Evolutionary conservation across 1,284 basidiomycete genomes (phyloP), one percentile per base, ranked within the genome.

Genomic region (Sporisorium iseilematis-ciliati): DNA sequence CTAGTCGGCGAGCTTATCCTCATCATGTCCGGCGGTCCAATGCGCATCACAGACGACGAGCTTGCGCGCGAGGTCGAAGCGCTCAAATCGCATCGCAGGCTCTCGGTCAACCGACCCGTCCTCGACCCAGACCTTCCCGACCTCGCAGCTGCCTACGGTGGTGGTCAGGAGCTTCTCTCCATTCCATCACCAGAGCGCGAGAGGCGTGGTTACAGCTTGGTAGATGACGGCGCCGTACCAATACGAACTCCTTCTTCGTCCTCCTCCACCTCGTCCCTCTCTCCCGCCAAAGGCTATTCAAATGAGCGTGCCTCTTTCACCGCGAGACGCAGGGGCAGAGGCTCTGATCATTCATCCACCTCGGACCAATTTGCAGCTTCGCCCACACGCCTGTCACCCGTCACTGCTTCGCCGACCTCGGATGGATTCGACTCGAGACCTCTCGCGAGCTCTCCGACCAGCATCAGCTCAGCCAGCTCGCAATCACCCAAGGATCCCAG

Each of bases 101-200:
- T 77, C 23, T 84, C 82, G 1, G 79, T 81, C 56, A 82, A 83
- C 29, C 67, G 80, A 26, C 76, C 79, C 25, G 59, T 82, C n/a
- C 64, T 84, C 42, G 83, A 84, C 56, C 82, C 82, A 0, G 83
- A 84, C 59, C 77, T 84, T 21, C 82, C 83, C 7, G 79, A 82
- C 29, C 55, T 82, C 10, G 80, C 80, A 49, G 77, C 78, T 16
- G 48, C 75, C 40, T 66, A 71, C 33, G 73, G 75, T 31, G 79
- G 78, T 18, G 71, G 75, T 16, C 71, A 75, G 54, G 70, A 78
- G 60, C 66, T 77, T 18, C 56, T 78, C 29, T 63, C 66, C 1
- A 29, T 66, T 4, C 62, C 72, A 16, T 73, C 67, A 2, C 67
- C 63, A 20, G 66, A 75, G 43, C 52, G 72, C 38, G 64, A 72